Percentiles rank a stretch among this genome's conserved stretches.
phyloP scores from a whole-genome alignment of 345 rosid genomes.

The Pistacia vera region DNA sequence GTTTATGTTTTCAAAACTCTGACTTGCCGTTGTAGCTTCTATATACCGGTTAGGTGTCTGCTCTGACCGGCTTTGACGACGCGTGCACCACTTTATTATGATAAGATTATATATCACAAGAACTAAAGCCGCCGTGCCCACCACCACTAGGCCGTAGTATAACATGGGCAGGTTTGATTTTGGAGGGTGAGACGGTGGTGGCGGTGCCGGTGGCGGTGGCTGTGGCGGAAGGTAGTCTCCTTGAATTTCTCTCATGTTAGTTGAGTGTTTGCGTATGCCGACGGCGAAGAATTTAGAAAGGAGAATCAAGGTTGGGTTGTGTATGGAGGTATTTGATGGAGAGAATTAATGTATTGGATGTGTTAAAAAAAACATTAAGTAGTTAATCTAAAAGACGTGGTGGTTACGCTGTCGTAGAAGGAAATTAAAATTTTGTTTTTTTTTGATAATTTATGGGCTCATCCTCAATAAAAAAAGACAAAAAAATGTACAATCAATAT shows the following conservation, averaged over 20 bases:
- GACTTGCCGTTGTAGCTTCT: conserved; percentile 17
- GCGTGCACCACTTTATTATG: conserved; percentile 39
- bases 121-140: conserved; percentile 35
- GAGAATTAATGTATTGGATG: background rate
- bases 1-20: conserved; percentile 21
- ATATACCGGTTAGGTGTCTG: conserved; percentile 10
- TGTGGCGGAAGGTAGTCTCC: background rate
- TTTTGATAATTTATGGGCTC: background rate
- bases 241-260: conserved; percentile 24
- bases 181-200: conserved; percentile 7
- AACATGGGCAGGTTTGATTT: conserved; percentile 43
- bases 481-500: conserved; percentile 19
- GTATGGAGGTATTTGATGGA: background rate
- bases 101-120: conserved; percentile 38
- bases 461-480: conserved; percentile 14
- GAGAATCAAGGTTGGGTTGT: background rate
- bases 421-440: background rate
- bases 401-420: conserved; percentile 18
- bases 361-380: conserved; percentile 1
- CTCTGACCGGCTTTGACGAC: conserved; percentile 2
- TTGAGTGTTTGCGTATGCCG: too few species aligned
- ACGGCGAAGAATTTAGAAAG: background rate
- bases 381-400: conserved; percentile 35
- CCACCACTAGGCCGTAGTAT: conserved; percentile 45
- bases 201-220: conserved; percentile 6